Conservation (phyloP, 768 basidiomycete genomes). For the Pleurotus tuber-regium region DNA sequence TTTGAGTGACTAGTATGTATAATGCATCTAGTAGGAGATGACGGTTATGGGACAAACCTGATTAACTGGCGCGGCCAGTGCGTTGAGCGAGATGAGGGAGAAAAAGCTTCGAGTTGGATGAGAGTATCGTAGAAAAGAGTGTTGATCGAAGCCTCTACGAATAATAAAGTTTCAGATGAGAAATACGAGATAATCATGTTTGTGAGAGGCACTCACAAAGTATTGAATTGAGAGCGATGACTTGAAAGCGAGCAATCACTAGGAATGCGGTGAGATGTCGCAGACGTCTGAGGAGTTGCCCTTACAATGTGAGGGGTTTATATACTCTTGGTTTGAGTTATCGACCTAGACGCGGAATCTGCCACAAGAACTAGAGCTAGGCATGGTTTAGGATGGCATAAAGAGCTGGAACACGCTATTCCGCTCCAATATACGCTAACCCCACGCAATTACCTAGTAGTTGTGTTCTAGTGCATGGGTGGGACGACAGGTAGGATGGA, state of each 20-base stretch:
- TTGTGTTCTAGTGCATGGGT: neutral
- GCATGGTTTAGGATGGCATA: neutral
- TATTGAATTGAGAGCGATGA: neutral
- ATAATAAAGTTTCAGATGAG: no score
- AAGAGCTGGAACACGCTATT: neutral
- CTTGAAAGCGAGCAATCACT: constrained; percentile 35
- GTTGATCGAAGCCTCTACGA: constrained; percentile 3
- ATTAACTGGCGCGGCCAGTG: constrained; percentile 4
- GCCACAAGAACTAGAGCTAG: neutral
- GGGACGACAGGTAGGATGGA: neutral
- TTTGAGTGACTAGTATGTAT: neutral
- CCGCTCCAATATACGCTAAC: no score
- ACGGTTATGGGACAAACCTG: neutral
- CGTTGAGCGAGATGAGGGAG: constrained; percentile 5
- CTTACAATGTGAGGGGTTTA: neutral
- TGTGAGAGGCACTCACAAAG: neutral
- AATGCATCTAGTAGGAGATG: neutral
- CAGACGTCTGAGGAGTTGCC: constrained; percentile 44
- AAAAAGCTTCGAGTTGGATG: constrained; percentile 10
- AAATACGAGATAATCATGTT: neutral
- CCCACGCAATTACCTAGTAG: neutral
- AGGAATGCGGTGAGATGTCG: constrained; percentile 97
- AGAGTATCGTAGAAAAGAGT: constrained; percentile 2
- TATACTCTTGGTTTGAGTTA: neutral
- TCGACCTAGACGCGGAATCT: neutral